Evolutionary conservation across 495 filamentous ascomycete species (phyloP), one percentile per base, ranked within the genome.

Genomic region (Aspergillus diversus): DNA sequence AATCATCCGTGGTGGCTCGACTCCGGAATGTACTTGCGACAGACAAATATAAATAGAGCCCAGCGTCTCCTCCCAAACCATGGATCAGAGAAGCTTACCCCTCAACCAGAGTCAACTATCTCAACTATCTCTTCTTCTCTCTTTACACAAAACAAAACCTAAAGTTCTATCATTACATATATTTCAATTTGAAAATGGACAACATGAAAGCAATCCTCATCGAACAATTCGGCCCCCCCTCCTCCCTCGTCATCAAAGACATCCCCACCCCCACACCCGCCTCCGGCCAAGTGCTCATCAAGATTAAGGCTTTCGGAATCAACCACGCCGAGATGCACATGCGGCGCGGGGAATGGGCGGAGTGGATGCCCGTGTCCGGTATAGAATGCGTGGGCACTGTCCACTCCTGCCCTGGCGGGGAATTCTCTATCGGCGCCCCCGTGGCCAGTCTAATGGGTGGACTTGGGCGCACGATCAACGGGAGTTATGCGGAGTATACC

Each of bases 251-350:
- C 27, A 66, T 70, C 57, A 72, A 73, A 62, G 61, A 63, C 0
- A 70, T 77, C 33, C 70, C 78, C 6, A 75, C 69, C 46, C 78
- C 77, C 1, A 49, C 57, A 2, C 68, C 75, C 12, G 48, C 52
- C 0, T n/a, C 21, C 5, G 78, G 75, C n/a, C 65, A 77, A 46
- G 80, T 71, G 0, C 48, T 79, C 0, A 76, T 83, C 56, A 43
- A 68, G 33, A 66, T 83, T 61, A 71, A 73, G 54, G 76, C 81
- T 32, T 81, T 83, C 61, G 80, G 81, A 8, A 52, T 82, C 47
- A 82, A 84, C 60, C 77, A 81, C 66, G 80, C 80, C n/a, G 79
- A 83, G 63, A 79, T 78, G 73, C 77, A 81, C 68, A 80, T 82
- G 80, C 77, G 81, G 34, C 72, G 71, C 55, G 80, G 81, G n/a